These are phyloP conservation scores for Dicorynia guianensis DNA, from an alignment of 306 rosid species.

Conservation along the genomic window DNA sequence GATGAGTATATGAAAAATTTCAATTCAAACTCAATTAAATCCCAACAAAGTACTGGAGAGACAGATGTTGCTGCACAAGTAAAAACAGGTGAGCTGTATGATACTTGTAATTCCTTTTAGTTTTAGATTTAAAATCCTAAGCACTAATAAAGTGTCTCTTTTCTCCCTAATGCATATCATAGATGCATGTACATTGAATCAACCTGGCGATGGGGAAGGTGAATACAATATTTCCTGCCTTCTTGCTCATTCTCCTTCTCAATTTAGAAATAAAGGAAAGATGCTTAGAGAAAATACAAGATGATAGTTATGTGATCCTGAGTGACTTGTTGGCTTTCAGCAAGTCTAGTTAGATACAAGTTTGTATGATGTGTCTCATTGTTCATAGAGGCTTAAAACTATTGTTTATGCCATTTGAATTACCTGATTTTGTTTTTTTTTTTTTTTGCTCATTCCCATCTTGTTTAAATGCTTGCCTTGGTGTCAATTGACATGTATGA, in stretches of 20 bases:
- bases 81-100: slow-evolving; percentile 66
- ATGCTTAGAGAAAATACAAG: not conserved
- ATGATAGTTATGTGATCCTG: not conserved
- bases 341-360: slow-evolving; percentile 10
- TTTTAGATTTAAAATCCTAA: no score
- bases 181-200: not conserved
- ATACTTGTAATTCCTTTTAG: not conserved
- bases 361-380: not conserved
- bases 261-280: not conserved
- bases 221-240: not conserved
- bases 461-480: no score
- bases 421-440: no score
- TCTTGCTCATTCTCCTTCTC: not conserved
- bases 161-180: not conserved
- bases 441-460: no score
- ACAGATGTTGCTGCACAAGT: slow-evolving; percentile 64
- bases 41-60: slow-evolving; percentile 57
- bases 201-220: not conserved
- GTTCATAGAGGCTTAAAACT: not conserved
- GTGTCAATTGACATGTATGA: not conserved
- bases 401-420: not conserved
- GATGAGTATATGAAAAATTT: slow-evolving; percentile 54
- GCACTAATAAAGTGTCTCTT: not conserved
- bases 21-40: slow-evolving; percentile 41
- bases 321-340: slow-evolving; percentile 14